Percentiles rank a stretch among this genome's conserved stretches.
Evolutionary conservation across 257 asterid species (phyloP).

Genomic region (Nicotiana paniculata): DNA sequence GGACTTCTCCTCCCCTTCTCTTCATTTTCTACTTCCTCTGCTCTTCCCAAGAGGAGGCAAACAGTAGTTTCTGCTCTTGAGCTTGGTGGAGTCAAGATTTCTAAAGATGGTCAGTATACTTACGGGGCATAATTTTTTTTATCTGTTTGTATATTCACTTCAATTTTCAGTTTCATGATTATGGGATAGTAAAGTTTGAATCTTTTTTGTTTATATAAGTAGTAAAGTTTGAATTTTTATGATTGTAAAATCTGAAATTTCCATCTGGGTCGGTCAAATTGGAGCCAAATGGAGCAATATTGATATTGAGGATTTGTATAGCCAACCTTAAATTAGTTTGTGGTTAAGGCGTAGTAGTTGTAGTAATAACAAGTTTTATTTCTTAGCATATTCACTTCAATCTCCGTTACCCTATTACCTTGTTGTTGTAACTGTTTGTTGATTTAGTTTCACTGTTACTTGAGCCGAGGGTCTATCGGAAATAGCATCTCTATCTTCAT

Average conservation of each 20-base stretch:
- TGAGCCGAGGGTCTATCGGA: no score
- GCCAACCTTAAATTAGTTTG: not conserved
- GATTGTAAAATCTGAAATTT: not conserved
- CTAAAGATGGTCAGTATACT: conserved; percentile 18
- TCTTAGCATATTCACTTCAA: not conserved
- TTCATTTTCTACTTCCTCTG: conserved; percentile 30
- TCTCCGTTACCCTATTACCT: no score
- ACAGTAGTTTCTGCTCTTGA: conserved; percentile 44
- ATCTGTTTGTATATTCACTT: not conserved
- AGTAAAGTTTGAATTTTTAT: not conserved
- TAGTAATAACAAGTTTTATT: not conserved
- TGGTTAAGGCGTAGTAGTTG: not conserved
- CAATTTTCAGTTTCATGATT: conserved; percentile 4
- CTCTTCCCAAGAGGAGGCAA: conserved; percentile 29
- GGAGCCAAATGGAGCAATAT: not conserved
- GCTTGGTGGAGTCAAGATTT: conserved; percentile 43
- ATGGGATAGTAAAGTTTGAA: not conserved
- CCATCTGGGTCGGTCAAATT: not conserved
- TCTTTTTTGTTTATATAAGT: no score
- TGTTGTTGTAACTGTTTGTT: no score
- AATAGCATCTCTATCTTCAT: no score
- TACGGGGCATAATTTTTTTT: no score
- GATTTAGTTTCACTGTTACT: no score
- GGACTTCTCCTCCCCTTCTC: conserved; percentile 24
- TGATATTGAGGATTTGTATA: not conserved